Conservation (phyloP, 495 filamentous ascomycete species). For the Xylaria telfairii region DNA sequence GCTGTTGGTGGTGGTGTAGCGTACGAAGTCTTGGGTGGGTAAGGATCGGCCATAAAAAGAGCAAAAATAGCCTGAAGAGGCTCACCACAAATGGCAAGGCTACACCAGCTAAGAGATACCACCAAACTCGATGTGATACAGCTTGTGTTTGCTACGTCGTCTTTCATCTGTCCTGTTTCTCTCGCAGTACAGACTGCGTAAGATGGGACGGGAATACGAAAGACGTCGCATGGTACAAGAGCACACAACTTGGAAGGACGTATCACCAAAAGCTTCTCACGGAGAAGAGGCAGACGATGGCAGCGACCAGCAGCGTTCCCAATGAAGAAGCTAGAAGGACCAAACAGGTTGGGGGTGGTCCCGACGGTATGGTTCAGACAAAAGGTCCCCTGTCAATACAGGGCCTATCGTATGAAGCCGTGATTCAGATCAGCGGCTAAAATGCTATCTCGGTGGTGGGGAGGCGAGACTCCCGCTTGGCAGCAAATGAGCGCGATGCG, state of each 20-base stretch:
- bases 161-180: background rate
- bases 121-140: constrained; percentile 6
- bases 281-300: background rate
- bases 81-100: background rate
- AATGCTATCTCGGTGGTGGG: constrained; percentile 8
- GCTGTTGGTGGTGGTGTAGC: background rate
- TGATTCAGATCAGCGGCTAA: constrained; percentile 5
- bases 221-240: background rate
- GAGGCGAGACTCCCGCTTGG: background rate
- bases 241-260: background rate
- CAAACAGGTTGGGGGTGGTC: constrained; percentile 22
- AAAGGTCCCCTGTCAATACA: constrained; percentile 23
- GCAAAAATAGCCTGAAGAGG: background rate
- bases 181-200: background rate
- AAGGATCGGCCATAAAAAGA: background rate
- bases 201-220: background rate
- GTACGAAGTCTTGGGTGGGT: background rate
- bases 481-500: background rate
- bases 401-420: constrained; percentile 24
- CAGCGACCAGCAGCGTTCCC: background rate
- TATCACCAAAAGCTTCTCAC: background rate
- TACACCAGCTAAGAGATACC: background rate
- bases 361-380: constrained; percentile 33
- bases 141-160: background rate
- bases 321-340: background rate